Conservation (phyloP, 2,329 filamentous ascomycete genomes). For the Leptosphaerulina australis region DNA sequence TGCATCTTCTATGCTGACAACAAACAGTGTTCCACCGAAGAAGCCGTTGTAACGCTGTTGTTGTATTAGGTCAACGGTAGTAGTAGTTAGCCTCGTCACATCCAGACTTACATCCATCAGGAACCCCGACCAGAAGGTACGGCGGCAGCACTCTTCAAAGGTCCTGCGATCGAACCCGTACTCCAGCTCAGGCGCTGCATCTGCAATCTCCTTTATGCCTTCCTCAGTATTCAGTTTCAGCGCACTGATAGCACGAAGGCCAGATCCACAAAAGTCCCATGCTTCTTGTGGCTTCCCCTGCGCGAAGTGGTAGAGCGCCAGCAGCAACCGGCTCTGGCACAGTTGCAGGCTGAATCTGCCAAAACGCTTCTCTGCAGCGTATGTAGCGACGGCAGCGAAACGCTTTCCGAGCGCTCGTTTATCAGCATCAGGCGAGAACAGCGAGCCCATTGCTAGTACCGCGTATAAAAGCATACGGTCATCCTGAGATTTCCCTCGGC, state of each 20-base stretch:
- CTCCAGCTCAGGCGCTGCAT: slow-evolving; percentile 58
- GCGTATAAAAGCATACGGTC: slow-evolving; percentile 67
- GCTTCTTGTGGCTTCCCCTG: slow-evolving; percentile 64
- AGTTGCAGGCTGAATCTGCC: slow-evolving; percentile 66
- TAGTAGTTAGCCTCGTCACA: slow-evolving; percentile 38
- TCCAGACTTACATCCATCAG: slow-evolving; percentile 65
- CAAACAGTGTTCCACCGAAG: slow-evolving; percentile 57
- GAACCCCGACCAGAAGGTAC: slow-evolving; percentile 75
- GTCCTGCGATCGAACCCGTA: slow-evolving; percentile 64
- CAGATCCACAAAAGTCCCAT: slow-evolving; percentile 68
- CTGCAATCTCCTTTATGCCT: slow-evolving; percentile 48
- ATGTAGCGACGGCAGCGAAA: slow-evolving; percentile 63
- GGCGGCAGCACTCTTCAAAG: slow-evolving; percentile 69
- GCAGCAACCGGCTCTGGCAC: slow-evolving; percentile 69
- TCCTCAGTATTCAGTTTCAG: slow-evolving; percentile 69
- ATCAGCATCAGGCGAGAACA: slow-evolving; percentile 59
- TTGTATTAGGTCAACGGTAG: slow-evolving; percentile 38
- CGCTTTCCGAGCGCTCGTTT: slow-evolving; percentile 53
- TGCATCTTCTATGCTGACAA: slow-evolving; percentile 68
- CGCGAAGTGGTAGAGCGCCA: slow-evolving; percentile 70
- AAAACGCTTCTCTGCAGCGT: slow-evolving; percentile 60
- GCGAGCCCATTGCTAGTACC: slow-evolving; percentile 62
- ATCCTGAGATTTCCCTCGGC: slow-evolving; percentile 56
- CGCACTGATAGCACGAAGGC: slow-evolving; percentile 64
- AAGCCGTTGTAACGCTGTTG: slow-evolving; percentile 64